phyloP scores from a whole-genome alignment of 176 grass and related monocot genomes.

The Eleusine coracana region DNA sequence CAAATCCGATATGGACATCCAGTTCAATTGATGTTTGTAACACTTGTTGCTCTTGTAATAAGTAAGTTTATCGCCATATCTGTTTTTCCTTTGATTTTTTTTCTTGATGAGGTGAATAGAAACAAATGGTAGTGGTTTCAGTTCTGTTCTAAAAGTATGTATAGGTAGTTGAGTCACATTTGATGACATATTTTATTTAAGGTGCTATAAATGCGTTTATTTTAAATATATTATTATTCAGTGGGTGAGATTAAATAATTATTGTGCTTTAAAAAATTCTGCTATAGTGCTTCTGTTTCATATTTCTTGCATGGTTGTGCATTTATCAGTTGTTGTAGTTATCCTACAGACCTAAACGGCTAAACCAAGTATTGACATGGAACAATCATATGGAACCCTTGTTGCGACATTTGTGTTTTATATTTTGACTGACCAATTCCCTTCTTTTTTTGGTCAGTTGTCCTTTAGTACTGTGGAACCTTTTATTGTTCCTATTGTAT shows the following conservation, averaged over 20 bases:
- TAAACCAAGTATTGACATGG: neutral
- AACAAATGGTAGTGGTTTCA: neutral
- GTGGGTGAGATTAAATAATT: neutral
- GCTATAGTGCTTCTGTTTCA: neutral
- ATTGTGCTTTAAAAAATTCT: neutral
- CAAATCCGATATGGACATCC: constrained; percentile 67
- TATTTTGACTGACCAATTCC: neutral
- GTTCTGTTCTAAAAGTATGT: neutral
- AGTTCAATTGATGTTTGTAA: constrained; percentile 48
- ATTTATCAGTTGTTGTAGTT: neutral
- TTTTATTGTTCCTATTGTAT: neutral
- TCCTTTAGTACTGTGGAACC: neutral
- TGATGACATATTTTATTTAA: constrained; percentile 8
- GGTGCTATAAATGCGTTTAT: neutral
- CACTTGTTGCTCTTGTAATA: constrained; percentile 44
- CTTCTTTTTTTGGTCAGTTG: neutral
- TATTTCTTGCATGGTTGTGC: constrained; percentile 10
- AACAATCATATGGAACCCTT: constrained; percentile 1
- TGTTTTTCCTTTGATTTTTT: constrained; percentile 1
- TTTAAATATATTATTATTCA: neutral
- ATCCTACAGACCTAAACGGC: neutral
- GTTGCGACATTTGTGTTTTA: constrained; percentile 1
- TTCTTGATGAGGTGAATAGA: constrained; percentile 21
- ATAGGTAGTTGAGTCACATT: neutral
- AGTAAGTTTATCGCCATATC: constrained; percentile 44